These are phyloP conservation scores for Coccomyxa subellipsoidea DNA, from an alignment of 163 green algal species.

Conservation along the genomic window DNA sequence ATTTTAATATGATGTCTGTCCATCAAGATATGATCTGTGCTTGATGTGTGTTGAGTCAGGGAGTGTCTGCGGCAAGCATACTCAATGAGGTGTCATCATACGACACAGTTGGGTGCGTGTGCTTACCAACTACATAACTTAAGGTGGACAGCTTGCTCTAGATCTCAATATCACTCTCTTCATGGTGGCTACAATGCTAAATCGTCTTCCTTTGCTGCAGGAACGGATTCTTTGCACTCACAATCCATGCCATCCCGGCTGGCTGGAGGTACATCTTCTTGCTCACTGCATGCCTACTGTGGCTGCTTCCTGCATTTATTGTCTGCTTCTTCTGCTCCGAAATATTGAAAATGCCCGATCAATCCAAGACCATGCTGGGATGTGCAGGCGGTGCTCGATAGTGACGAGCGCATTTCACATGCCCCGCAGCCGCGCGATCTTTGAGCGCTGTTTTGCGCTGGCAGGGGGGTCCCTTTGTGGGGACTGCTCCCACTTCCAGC, in stretches of 20 bases:
- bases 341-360: not conserved
- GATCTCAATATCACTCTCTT: too few species aligned
- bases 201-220: not conserved
- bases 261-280: conserved; percentile 47
- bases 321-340: not conserved
- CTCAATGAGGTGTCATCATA: conserved; percentile 67
- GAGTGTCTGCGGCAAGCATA: conserved; percentile 25
- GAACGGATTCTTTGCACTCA: conserved; percentile 77
- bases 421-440: conserved; percentile 61
- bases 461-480: conserved; percentile 21
- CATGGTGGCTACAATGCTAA: too few species aligned
- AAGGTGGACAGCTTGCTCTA: too few species aligned
- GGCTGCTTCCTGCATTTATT: not conserved
- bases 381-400: conserved; percentile 41
- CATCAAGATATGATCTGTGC: too few species aligned
- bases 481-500: conserved; percentile 17
- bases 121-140: not conserved
- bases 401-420: conserved; percentile 85
- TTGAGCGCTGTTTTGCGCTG: conserved; percentile 51
- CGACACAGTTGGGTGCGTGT: conserved; percentile 69
- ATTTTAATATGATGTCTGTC: too few species aligned
- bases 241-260: conserved; percentile 69
- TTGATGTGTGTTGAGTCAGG: conserved; percentile 15
- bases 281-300: not conserved
- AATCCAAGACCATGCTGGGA: not conserved